These are phyloP conservation scores for Didymosphaeria variabile DNA, from an alignment of 2,329 filamentous ascomycete species.

Conservation along the genomic window DNA sequence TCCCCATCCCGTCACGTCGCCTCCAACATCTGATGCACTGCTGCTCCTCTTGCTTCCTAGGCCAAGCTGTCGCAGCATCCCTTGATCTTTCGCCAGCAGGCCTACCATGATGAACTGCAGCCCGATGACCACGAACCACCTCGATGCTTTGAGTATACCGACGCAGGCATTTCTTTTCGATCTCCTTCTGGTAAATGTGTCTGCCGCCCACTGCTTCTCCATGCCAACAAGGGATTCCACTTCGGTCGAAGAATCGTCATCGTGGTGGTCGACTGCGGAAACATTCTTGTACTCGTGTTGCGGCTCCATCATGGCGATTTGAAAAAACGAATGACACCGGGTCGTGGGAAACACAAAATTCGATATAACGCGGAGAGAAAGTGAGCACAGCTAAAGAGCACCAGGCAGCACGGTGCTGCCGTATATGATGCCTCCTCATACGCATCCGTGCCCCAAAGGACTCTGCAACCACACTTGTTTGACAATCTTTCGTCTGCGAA, in stretches of 20 bases:
- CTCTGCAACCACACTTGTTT: slow-evolving; percentile 35
- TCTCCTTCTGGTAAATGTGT: slow-evolving; percentile 28
- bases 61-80: slow-evolving; percentile 31
- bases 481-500: slow-evolving; percentile 19
- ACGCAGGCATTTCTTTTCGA: slow-evolving; percentile 31
- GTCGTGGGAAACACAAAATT: slow-evolving; percentile 20
- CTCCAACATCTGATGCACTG: slow-evolving; percentile 42
- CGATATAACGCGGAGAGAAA: slow-evolving; percentile 20
- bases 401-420: slow-evolving; percentile 20
- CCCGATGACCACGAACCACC: slow-evolving; percentile 43
- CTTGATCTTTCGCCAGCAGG: slow-evolving; percentile 42
- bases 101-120: slow-evolving; percentile 43
- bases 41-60: slow-evolving; percentile 30
- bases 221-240: slow-evolving; percentile 43
- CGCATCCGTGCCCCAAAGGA: slow-evolving; percentile 22
- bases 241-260: slow-evolving; percentile 45
- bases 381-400: slow-evolving; percentile 41
- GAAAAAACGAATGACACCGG: slow-evolving; percentile 30
- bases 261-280: slow-evolving; percentile 32
- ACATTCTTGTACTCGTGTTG: slow-evolving; percentile 43
- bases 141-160: slow-evolving; percentile 30
- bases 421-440: slow-evolving; percentile 16
- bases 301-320: slow-evolving; percentile 36
- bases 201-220: slow-evolving; percentile 37
- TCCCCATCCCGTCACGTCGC: slow-evolving; percentile 45